phyloP scores from a whole-genome alignment of 2,329 filamentous ascomycete genomes.

The Penicillium sp. region DNA sequence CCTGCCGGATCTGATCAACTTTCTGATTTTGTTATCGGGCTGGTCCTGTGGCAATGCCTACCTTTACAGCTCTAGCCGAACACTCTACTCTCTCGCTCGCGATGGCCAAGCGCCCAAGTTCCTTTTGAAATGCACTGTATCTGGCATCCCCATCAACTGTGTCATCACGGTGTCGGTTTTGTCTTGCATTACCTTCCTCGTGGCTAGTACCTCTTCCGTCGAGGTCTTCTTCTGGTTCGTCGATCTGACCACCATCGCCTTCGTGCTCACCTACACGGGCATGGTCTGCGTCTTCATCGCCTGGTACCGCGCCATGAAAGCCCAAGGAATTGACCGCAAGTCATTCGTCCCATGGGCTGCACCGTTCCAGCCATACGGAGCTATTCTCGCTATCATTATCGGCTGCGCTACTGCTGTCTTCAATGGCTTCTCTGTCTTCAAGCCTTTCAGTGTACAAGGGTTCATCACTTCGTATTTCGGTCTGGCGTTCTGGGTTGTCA shows the following conservation, averaged over 20 bases:
- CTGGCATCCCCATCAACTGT: slow-evolving; percentile 68
- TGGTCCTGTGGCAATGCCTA: slow-evolving; percentile 68
- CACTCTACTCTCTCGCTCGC: slow-evolving; percentile 47
- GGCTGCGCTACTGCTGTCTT: slow-evolving; percentile 60
- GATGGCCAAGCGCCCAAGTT: slow-evolving; percentile 54
- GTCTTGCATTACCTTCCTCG: slow-evolving; percentile 67
- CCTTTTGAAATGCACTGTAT: slow-evolving; percentile 56
- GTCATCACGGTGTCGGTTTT: slow-evolving; percentile 63
- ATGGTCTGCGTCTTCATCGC: slow-evolving; percentile 68
- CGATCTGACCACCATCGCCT: slow-evolving; percentile 47
- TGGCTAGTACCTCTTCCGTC: slow-evolving; percentile 60
- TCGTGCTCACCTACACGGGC: slow-evolving; percentile 51
- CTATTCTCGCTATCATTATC: slow-evolving; percentile 58
- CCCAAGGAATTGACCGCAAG: slow-evolving; percentile 65
- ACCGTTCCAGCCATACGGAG: slow-evolving; percentile 65
- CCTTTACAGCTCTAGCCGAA: slow-evolving; percentile 53
- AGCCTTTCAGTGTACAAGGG: slow-evolving; percentile 41
- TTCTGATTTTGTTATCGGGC: slow-evolving; percentile 68
- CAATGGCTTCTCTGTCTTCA: slow-evolving; percentile 56
- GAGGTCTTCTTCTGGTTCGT: slow-evolving; percentile 71
- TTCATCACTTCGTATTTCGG: slow-evolving; percentile 55
- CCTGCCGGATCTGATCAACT: slow-evolving; percentile 70
- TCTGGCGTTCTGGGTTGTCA: slow-evolving; percentile 40
- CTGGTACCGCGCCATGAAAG: slow-evolving; percentile 66
- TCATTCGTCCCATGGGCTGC: slow-evolving; percentile 64